Percentiles rank a stretch among this genome's conserved stretches.
These are phyloP conservation scores for Aegilops sharonensis DNA, from an alignment of 176 grass and related monocot species.

Conservation along the genomic window DNA sequence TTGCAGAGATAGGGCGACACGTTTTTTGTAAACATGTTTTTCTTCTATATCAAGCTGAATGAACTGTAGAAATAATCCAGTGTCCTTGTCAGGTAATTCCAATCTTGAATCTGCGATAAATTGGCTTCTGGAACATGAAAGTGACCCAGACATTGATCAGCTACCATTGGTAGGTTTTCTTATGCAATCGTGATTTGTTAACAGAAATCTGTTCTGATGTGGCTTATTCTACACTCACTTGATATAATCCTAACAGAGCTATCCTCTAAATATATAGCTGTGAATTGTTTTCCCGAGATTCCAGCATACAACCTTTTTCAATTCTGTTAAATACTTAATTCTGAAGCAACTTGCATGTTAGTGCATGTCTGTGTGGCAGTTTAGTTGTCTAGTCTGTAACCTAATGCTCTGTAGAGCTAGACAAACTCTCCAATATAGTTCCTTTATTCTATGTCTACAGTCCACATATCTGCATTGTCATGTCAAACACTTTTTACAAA, in stretches of 20 bases:
- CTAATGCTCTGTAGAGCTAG: background rate
- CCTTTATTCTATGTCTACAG: constrained; percentile 1
- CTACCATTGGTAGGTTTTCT: constrained; percentile 59
- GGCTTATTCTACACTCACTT: background rate
- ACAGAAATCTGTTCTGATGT: constrained; percentile 1
- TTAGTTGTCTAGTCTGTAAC: background rate
- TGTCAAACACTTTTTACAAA: constrained; percentile 1
- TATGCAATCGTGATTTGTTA: background rate
- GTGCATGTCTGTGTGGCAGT: background rate
- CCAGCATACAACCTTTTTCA: background rate
- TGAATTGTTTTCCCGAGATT: background rate
- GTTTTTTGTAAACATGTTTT: constrained; percentile 14
- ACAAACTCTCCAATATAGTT: background rate
- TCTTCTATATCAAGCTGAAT: constrained; percentile 4
- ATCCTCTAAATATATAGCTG: background rate
- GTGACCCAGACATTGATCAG: constrained; percentile 83
- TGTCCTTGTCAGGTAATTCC: constrained; percentile 59
- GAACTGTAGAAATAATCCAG: constrained; percentile 18
- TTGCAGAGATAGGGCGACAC: background rate
- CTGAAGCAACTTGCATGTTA: constrained; percentile 17
- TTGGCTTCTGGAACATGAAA: constrained; percentile 94
- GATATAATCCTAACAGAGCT: background rate
- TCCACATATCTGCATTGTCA: constrained; percentile 4
- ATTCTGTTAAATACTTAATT: background rate
- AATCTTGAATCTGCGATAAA: constrained; percentile 68